Evolutionary conservation across 257 asterid species (phyloP).

Genomic region (Salvia rosmarinus): DNA sequence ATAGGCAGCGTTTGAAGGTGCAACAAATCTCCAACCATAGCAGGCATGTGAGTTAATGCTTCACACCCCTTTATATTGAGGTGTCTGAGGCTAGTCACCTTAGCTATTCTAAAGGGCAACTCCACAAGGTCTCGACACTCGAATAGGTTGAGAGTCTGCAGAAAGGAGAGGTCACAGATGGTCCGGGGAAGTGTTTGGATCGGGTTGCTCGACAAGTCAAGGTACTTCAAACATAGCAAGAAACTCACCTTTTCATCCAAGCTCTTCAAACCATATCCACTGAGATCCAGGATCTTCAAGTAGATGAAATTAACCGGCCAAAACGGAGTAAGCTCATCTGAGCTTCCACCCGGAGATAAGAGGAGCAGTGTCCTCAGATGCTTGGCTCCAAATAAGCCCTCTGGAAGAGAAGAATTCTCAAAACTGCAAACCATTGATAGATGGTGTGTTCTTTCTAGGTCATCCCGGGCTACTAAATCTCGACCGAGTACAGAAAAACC

Average conservation of each 20-base stretch:
- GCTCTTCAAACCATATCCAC: constrained; percentile 24
- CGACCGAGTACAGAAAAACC: constrained; percentile 29
- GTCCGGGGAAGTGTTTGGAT: constrained; percentile 27
- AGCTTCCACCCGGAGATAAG: constrained; percentile 31
- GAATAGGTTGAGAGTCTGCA: constrained; percentile 36
- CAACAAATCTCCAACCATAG: neutral
- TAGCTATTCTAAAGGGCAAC: constrained; percentile 27
- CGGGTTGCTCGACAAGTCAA: constrained; percentile 39
- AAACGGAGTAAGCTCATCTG: neutral
- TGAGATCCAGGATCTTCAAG: constrained; percentile 37
- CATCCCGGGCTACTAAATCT: neutral
- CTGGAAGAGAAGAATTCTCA: constrained; percentile 14
- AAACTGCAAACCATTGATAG: constrained; percentile 28
- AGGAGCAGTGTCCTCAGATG: constrained; percentile 37
- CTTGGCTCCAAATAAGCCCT: constrained; percentile 17
- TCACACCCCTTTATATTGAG: constrained; percentile 38
- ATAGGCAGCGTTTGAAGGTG: constrained; percentile 41
- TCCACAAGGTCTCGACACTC: constrained; percentile 35
- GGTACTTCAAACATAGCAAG: constrained; percentile 21
- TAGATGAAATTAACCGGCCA: constrained; percentile 23
- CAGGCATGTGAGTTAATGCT: constrained; percentile 35
- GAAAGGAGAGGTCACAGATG: constrained; percentile 28
- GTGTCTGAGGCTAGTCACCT: constrained; percentile 36
- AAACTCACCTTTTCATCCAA: constrained; percentile 25
- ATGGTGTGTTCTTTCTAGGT: constrained; percentile 29